Evolutionary conservation across 768 basidiomycete species (phyloP).

Genomic region (Mycena epipterygia): DNA sequence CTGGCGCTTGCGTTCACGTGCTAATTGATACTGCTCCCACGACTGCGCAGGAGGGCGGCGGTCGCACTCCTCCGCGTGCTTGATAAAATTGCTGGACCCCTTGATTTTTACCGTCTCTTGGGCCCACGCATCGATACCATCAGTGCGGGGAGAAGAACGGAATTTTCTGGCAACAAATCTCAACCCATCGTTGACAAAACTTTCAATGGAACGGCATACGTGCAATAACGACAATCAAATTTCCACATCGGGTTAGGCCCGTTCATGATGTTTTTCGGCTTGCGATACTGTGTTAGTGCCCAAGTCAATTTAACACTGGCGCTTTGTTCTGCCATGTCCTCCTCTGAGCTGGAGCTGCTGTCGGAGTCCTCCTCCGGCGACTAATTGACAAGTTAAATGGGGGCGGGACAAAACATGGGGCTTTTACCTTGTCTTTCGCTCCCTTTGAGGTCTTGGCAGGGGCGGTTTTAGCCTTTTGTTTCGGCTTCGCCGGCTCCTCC

Average conservation of each 20-base stretch:
- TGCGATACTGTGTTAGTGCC: conserved; percentile 9
- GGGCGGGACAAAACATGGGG: background rate
- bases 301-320: conserved; percentile 16
- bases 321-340: background rate
- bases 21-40: conserved; percentile 17
- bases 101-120: conserved; percentile 9
- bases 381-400: conserved; percentile 3
- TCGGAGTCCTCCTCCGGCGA: background rate
- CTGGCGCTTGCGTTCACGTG: background rate
- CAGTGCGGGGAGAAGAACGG: background rate
- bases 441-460: background rate
- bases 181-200: background rate
- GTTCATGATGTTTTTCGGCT: background rate
- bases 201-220: background rate
- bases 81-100: conserved; percentile 20
- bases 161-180: background rate
- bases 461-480: conserved; percentile 6
- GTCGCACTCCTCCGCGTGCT: conserved; percentile 7
- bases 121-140: conserved; percentile 1
- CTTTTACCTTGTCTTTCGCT: background rate
- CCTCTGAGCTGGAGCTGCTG: conserved; percentile 4
- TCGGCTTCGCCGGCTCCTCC: background rate
- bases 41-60: conserved; percentile 6
- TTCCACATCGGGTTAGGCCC: background rate
- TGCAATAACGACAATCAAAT: conserved; percentile 21